These are phyloP conservation scores for Fraxinus greggii DNA, from an alignment of 305 asterid genomes.

Conservation along the genomic window DNA sequence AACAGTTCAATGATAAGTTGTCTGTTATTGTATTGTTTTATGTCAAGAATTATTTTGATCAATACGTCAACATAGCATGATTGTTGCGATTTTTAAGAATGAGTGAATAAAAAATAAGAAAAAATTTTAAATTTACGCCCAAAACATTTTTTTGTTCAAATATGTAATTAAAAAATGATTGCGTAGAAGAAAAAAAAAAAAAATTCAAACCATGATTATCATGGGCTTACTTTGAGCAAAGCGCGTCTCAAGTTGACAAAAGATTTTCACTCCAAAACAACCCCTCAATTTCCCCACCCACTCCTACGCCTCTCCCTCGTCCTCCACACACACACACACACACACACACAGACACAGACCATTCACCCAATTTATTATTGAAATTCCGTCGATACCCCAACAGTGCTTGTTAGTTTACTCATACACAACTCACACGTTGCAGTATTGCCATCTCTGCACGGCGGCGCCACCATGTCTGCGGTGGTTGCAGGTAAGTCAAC, in stretches of 20 bases:
- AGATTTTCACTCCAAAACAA: slow-evolving; percentile 2
- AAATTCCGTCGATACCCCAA: background rate
- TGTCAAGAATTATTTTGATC: too few species aligned
- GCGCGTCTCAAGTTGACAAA: background rate
- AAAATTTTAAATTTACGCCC: too few species aligned
- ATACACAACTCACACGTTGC: background rate
- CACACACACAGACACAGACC: background rate
- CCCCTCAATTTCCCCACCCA: background rate
- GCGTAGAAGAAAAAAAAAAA: too few species aligned
- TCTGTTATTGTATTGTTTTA: too few species aligned
- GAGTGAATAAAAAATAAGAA: too few species aligned
- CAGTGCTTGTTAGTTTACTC: background rate
- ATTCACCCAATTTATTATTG: background rate
- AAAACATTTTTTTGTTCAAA: too few species aligned
- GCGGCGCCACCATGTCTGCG: slow-evolving; percentile 4
- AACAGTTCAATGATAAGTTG: too few species aligned
- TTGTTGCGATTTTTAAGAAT: too few species aligned
- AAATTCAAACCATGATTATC: too few species aligned
- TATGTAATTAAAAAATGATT: too few species aligned
- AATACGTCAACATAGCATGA: too few species aligned
- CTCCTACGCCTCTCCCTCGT: background rate
- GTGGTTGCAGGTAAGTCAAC: slow-evolving; percentile 25
- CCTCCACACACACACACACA: background rate
- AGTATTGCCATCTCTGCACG: background rate
- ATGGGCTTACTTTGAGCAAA: background rate